Conservation (phyloP, 208 protist genomes). For the Trypanosoma scelopori region DNA sequence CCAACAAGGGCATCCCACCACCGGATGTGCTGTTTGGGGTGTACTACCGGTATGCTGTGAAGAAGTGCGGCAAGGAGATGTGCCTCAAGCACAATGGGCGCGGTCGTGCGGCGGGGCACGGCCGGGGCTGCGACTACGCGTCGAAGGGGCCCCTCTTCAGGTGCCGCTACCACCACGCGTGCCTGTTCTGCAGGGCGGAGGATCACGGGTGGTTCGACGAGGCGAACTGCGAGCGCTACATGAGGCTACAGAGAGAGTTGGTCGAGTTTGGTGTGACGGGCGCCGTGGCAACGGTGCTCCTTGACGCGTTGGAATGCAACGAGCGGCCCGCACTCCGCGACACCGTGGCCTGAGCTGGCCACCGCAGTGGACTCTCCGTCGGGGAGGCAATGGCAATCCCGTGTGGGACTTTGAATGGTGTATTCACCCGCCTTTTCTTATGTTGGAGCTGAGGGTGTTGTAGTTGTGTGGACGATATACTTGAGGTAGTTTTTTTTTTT, state of each 20-base stretch:
- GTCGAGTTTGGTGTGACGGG: constrained; percentile 51
- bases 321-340: not conserved
- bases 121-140: constrained; percentile 74
- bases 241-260: constrained; percentile 58
- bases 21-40: constrained; percentile 67
- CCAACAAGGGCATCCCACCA: constrained; percentile 56
- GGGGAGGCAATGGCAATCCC: too few species aligned
- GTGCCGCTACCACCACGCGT: constrained; percentile 77
- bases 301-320: constrained; percentile 60
- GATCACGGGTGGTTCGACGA: constrained; percentile 85
- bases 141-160: constrained; percentile 54
- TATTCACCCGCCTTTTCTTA: too few species aligned
- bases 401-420: too few species aligned
- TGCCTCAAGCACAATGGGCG: constrained; percentile 83
- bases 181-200: constrained; percentile 63
- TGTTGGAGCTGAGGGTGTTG: too few species aligned
- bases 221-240: constrained; percentile 58
- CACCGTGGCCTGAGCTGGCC: too few species aligned
- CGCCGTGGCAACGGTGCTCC: constrained; percentile 46
- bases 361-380: too few species aligned
- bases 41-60: constrained; percentile 80
- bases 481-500: too few species aligned
- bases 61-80: constrained; percentile 54
- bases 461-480: too few species aligned
- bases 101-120: constrained; percentile 43